Conservation (phyloP, 805 yeast genomes). For the Pichia deserticola region DNA sequence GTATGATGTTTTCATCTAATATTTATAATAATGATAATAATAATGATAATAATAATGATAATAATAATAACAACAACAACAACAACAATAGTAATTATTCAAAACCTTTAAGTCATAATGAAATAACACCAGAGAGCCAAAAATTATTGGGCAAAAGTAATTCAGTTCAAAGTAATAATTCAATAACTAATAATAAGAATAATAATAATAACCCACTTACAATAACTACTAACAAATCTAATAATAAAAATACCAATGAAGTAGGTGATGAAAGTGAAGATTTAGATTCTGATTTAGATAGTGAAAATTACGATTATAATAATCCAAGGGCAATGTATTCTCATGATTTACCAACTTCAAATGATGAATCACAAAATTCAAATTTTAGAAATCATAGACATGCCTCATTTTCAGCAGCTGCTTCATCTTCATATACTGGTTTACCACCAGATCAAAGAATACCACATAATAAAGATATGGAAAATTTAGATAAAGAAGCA, state of each 20-base stretch:
- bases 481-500: slow-evolving; percentile 28
- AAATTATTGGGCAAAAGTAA: not conserved
- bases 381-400: slow-evolving; percentile 34
- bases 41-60: not conserved
- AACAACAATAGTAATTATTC: slow-evolving; percentile 1
- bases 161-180: not conserved
- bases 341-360: not conserved
- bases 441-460: slow-evolving; percentile 13
- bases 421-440: slow-evolving; percentile 53
- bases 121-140: slow-evolving; percentile 11
- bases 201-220: no score
- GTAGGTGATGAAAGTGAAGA: slow-evolving; percentile 7
- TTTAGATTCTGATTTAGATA: slow-evolving; percentile 11
- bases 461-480: slow-evolving; percentile 5
- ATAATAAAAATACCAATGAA: slow-evolving; percentile 4
- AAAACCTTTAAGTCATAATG: not conserved
- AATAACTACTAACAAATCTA: not conserved
- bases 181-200: no score
- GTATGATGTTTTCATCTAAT: slow-evolving; percentile 6
- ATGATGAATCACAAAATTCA: slow-evolving; percentile 1
- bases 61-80: not conserved
- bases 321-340: slow-evolving; percentile 12
- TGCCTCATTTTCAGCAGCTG: slow-evolving; percentile 59
- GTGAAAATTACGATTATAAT: slow-evolving; percentile 8
- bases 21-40: slow-evolving; percentile 2